These are phyloP conservation scores for Aspergillus fumigatus DNA, from an alignment of 2,329 filamentous ascomycete species.

Conservation along the genomic window DNA sequence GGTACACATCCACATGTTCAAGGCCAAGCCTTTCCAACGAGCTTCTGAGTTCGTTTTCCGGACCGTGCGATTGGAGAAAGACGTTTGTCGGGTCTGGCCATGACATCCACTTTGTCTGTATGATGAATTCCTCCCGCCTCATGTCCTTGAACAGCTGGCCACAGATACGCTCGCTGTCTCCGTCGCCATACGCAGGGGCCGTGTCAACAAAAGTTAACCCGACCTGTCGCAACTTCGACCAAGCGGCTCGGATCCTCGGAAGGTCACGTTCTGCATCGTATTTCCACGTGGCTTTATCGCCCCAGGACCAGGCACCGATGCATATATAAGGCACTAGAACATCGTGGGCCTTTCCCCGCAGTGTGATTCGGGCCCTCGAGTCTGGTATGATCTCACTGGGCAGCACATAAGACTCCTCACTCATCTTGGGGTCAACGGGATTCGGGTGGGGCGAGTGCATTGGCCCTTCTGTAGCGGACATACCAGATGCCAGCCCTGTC, in stretches of 20 bases:
- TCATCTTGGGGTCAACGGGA: constrained; percentile 16
- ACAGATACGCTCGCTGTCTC: constrained; percentile 41
- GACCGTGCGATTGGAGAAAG: constrained; percentile 28
- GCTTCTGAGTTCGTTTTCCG: constrained; percentile 33
- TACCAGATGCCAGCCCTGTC: constrained; percentile 17
- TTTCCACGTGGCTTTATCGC: constrained; percentile 27
- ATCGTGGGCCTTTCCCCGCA: constrained; percentile 21
- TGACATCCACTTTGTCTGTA: constrained; percentile 40
- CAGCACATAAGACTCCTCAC: constrained; percentile 19
- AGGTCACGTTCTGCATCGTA: constrained; percentile 32
- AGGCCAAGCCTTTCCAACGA: constrained; percentile 38
- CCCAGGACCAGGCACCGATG: constrained; percentile 28
- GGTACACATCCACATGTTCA: constrained; percentile 40
- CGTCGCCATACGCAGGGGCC: constrained; percentile 41
- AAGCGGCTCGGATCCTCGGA: constrained; percentile 34
- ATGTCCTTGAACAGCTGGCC: constrained; percentile 36
- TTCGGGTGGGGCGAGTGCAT: constrained; percentile 15
- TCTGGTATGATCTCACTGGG: constrained; percentile 16
- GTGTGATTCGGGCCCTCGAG: constrained; percentile 16
- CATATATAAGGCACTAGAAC: constrained; percentile 23
- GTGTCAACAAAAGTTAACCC: constrained; percentile 44
- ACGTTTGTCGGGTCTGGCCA: constrained; percentile 30
- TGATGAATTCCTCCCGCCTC: constrained; percentile 32
- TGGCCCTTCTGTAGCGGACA: constrained; percentile 20
- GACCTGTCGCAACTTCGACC: constrained; percentile 32